Percentiles rank a stretch among this genome's conserved stretches.
Conservation (phyloP, 345 rosid species). For the Toxicodendron radicans region DNA sequence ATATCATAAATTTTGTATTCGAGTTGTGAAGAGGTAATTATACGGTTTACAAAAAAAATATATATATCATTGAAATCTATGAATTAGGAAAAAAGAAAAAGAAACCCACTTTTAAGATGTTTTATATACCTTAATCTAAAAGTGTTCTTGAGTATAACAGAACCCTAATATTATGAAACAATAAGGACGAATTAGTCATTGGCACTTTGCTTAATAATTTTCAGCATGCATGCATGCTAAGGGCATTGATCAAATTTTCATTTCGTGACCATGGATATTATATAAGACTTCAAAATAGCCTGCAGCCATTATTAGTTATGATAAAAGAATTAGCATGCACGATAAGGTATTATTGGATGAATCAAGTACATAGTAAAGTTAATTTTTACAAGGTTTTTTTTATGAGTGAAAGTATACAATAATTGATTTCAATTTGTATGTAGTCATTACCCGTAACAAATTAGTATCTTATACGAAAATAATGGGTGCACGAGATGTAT, state of each 20-base stretch:
- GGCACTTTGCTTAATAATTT: slow-evolving; percentile 2
- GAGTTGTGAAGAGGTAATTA: too few species aligned
- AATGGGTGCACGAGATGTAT: slow-evolving; percentile 18
- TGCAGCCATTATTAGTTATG: slow-evolving; percentile 6
- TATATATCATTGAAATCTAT: too few species aligned
- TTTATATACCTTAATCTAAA: neutral
- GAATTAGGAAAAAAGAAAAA: too few species aligned
- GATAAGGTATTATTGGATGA: neutral
- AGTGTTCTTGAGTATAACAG: neutral
- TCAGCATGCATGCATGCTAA: neutral
- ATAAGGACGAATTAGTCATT: neutral
- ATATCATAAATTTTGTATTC: too few species aligned
- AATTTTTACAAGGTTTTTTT: neutral
- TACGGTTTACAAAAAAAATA: too few species aligned
- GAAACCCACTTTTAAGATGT: neutral
- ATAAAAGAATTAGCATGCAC: neutral
- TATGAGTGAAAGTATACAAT: neutral
- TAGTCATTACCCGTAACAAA: neutral
- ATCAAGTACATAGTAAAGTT: neutral
- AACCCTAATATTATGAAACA: neutral
- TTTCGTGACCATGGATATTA: neutral
- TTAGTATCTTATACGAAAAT: slow-evolving; percentile 11
- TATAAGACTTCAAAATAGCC: neutral
- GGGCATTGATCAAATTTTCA: neutral
- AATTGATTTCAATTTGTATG: slow-evolving; percentile 1